Evolutionary conservation across 768 basidiomycete genomes (phyloP).

Genomic region (Suillus luteus): DNA sequence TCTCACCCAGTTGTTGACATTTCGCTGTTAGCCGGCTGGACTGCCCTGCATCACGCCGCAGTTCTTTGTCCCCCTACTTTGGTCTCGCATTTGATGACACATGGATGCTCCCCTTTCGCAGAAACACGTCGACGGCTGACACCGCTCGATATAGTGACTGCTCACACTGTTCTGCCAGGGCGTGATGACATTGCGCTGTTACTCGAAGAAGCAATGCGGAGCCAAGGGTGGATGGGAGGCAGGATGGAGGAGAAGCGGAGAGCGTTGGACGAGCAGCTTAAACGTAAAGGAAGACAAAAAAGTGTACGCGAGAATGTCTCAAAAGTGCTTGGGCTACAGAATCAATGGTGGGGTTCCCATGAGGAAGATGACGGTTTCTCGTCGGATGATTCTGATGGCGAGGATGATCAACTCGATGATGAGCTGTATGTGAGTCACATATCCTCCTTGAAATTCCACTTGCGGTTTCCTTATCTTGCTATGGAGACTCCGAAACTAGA

Average conservation of each 20-base stretch:
- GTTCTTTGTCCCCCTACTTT: constrained; percentile 87
- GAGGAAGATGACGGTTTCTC: constrained; percentile 45
- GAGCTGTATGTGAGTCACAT: constrained; percentile 46
- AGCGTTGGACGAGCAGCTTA: constrained; percentile 56
- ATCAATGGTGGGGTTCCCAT: constrained; percentile 66
- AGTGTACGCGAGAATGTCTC: constrained; percentile 61
- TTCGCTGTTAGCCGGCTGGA: constrained; percentile 79
- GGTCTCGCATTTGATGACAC: constrained; percentile 89
- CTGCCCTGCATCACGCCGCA: constrained; percentile 89
- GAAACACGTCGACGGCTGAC: constrained; percentile 79
- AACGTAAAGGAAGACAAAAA: constrained; percentile 53
- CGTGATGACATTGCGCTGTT: constrained; percentile 86
- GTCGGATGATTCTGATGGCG: constrained; percentile 50
- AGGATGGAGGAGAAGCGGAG: constrained; percentile 71
- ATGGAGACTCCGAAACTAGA: constrained; percentile 70
- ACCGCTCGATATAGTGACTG: constrained; percentile 87
- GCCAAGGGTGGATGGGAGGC: constrained; percentile 80
- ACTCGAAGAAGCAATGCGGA: constrained; percentile 86
- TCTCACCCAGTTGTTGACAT: constrained; percentile 12
- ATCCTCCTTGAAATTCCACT: constrained; percentile 1
- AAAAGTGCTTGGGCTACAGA: constrained; percentile 53
- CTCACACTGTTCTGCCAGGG: constrained; percentile 77
- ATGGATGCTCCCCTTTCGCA: constrained; percentile 83
- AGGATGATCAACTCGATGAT: constrained; percentile 50
- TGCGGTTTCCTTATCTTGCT: constrained; percentile 23